Evolutionary conservation across 768 basidiomycete genomes (phyloP), one percentile per base, ranked within the genome.

Genomic region (Stropharia rugosoannulata): DNA sequence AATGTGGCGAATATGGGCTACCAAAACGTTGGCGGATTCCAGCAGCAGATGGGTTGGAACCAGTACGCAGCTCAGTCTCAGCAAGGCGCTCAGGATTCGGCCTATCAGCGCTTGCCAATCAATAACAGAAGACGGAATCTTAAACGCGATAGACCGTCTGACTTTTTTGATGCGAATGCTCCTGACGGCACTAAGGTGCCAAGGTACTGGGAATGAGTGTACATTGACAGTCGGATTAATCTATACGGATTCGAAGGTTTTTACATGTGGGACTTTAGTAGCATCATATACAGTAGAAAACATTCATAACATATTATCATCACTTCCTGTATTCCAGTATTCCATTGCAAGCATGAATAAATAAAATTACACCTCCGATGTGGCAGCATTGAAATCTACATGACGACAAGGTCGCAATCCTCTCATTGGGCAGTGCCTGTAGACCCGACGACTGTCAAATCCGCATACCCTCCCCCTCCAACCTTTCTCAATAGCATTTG

Each of bases 71-170:
- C 81, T 58, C 87, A 90, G 64, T 87, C 89, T 67, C 79, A 81
- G 29, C 79, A 80, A 49, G 78, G 79, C 5, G 29, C 29, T 32
- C 84, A 85, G 64, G 91, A 93, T 59, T 93, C 90, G 5, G 88
- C 91, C n/a, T 93, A 94, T 67, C 92, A 94, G 68, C 79, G 92
- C 36, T 66, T 92, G 47, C 91, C 91, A 29, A 72, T 94, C 51
- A 93, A 93, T 64, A 91, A 90, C 63, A 79, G 91, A 56, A 80
- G 91, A 51, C 75, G 89, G 65, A 85, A 84, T 61, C 64, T 90
- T 60, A 93, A 94, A 71, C 80, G 91, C 8, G 92, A 93, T 29
- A 76, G 91, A 44, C 91, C 91, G 1, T 86, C 88, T 4, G 92
- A 94, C 70, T 93, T 93, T 65, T 69, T 91, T 64, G 91, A 93